Evolutionary conservation across 1,139 yeast genomes (phyloP), one percentile per base, ranked within the genome.

Genomic region (Pichia sp.): DNA sequence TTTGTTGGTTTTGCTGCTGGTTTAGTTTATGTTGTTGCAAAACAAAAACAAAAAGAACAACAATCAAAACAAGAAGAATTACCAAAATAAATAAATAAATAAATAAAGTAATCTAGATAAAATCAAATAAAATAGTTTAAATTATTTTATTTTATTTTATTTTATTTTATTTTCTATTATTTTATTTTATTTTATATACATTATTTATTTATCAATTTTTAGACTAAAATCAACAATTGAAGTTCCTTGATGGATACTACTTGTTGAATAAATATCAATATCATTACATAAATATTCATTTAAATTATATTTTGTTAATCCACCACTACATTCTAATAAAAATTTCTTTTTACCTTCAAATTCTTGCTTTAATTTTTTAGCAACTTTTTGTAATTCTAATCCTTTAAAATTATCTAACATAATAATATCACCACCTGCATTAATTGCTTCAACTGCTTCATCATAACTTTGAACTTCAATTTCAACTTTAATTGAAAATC

Each of bases 1-100:
- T 78, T 87, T 62, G 74, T 90, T 53, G 98, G 98, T 46, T 92
- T 94, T 69, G 71, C 79, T 53, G 95, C 98, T 51, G 98, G 98
- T 64, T 71, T 92, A 55, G 95, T 90, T 42, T 94, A 90, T 67
- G 90, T 97, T 46, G 87, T 87, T 54, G 95, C 96, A 50, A 89
- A 89, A 73, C 82, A 81, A 67, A 77, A 77, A 68, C 96, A 87
- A 66, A 89, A 89, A 73, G 82, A 82, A 67, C 76, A 75, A 65
- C 96, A 87, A 64, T 95, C 87, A 63, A 74, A 69, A 65, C 75
- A 76, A 65, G 69, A 68, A 53, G 66, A 74, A 64, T 52, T 63
- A 43, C 67, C 67, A 49, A 62, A 60, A 56, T 60, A 56, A 49
- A 4, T 42, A 9, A 24, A n/a, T n/a, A 35, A 34, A 9, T 23